These are phyloP conservation scores for Sequoiadendron giganteum DNA, from an alignment of 75 land plant genomes.

Conservation along the genomic window DNA sequence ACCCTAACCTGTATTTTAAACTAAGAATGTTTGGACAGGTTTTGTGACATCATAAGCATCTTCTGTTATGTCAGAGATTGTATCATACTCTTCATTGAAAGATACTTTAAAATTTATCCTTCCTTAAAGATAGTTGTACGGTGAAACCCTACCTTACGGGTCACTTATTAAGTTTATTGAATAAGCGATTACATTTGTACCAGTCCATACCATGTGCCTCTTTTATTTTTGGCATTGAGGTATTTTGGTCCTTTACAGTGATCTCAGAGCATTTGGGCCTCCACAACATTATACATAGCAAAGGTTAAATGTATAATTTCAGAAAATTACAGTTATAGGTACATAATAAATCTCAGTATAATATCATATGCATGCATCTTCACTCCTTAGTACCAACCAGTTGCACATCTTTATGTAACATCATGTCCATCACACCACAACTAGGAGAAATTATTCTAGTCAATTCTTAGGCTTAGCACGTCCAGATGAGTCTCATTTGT, in stretches of 20 bases:
- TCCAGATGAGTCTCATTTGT: background rate
- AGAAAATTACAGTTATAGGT: background rate
- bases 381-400: background rate
- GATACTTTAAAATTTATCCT: background rate
- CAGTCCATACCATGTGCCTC: background rate
- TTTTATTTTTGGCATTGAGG: background rate
- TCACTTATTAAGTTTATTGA: background rate
- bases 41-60: background rate
- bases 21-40: background rate
- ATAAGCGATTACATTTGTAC: too few relatives aligned
- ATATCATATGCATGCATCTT: background rate
- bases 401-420: background rate
- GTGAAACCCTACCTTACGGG: background rate
- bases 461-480: background rate
- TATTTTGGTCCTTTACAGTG: background rate
- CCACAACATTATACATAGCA: background rate
- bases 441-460: background rate
- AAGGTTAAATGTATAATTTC: background rate
- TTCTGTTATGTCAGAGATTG: background rate
- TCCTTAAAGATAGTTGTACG: background rate
- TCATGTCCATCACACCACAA: background rate
- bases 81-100: background rate
- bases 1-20: background rate
- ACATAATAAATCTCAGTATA: background rate
- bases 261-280: background rate